These are phyloP conservation scores for Corinectria fuckeliana DNA, from an alignment of 2,329 filamentous ascomycete genomes.

Conservation along the genomic window DNA sequence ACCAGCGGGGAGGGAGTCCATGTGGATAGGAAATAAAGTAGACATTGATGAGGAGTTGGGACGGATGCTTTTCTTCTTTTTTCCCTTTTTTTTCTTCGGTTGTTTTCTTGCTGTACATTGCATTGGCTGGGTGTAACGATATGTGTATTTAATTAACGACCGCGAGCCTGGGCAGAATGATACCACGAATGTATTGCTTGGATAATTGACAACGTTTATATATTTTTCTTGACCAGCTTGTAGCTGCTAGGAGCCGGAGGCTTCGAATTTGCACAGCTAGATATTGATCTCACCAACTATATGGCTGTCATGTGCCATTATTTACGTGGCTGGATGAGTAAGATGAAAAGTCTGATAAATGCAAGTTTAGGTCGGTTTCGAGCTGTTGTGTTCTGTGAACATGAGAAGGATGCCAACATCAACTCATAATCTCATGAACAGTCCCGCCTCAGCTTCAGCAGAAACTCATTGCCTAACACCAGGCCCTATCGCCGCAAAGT, in stretches of 20 bases:
- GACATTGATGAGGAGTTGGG: conserved; percentile 10
- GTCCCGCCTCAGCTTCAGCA: background rate
- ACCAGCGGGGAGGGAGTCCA: background rate
- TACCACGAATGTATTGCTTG: conserved; percentile 17
- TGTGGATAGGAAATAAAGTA: background rate
- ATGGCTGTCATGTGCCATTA: too few relatives aligned
- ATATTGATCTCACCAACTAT: too few relatives aligned
- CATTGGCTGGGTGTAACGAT: conserved; percentile 18
- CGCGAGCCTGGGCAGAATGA: conserved; percentile 13
- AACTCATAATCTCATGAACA: background rate
- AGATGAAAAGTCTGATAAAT: too few relatives aligned
- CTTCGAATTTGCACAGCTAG: too few relatives aligned
- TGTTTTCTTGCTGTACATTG: conserved; percentile 2
- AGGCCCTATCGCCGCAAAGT: conserved; percentile 25
- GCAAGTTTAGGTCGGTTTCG: too few relatives aligned
- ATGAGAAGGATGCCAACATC: background rate
- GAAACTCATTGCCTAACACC: conserved; percentile 24
- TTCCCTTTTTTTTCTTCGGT: background rate
- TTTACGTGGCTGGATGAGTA: too few relatives aligned
- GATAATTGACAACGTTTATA: background rate
- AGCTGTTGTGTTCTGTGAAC: too few relatives aligned
- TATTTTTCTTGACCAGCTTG: too few relatives aligned
- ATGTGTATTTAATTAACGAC: conserved; percentile 23
- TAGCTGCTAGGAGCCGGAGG: too few relatives aligned
- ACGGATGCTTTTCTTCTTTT: background rate